phyloP scores from a whole-genome alignment of 805 yeast species.

The Cyberlindnera petersonii region DNA sequence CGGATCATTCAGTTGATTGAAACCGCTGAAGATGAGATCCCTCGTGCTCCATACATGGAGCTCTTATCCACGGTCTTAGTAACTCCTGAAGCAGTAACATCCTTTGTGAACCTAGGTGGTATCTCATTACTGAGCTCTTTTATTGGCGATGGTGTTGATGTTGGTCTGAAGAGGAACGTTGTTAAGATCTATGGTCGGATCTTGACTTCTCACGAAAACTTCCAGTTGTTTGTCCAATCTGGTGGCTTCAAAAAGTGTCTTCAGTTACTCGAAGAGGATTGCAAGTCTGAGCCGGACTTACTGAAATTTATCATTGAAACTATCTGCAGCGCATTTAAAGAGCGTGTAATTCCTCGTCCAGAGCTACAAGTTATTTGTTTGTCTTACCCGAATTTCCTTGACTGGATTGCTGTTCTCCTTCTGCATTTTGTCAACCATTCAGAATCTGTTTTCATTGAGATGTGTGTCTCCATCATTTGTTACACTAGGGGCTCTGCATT shows the following conservation, averaged over 20 bases:
- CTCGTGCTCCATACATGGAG: background rate
- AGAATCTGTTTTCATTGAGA: conserved; percentile 23
- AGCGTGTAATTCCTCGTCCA: conserved; percentile 37
- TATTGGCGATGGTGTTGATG: background rate
- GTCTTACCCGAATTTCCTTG: conserved; percentile 33
- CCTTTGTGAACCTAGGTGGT: conserved; percentile 23
- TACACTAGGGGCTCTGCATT: conserved; percentile 35
- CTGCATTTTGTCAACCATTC: conserved; percentile 26
- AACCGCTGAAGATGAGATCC: background rate
- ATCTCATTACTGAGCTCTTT: conserved; percentile 9
- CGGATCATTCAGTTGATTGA: conserved; percentile 1
- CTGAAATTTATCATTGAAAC: conserved; percentile 37
- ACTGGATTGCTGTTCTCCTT: conserved; percentile 39
- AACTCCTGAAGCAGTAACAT: background rate
- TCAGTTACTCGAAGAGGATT: conserved; percentile 43
- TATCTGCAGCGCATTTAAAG: conserved; percentile 33
- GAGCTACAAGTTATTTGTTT: conserved; percentile 40
- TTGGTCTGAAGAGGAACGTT: background rate
- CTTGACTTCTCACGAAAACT: conserved; percentile 28
- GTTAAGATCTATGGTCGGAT: conserved; percentile 11
- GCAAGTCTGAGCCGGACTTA: conserved; percentile 35
- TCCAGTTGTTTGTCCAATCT: conserved; percentile 40
- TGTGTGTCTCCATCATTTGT: conserved; percentile 33
- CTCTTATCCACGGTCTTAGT: conserved; percentile 1
- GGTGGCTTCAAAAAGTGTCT: conserved; percentile 42